A percentile compares a stretch with the other conserved stretches of the same genome.
Conservation (phyloP, 2,329 filamentous ascomycete species). For the Fusarium metavorans region DNA sequence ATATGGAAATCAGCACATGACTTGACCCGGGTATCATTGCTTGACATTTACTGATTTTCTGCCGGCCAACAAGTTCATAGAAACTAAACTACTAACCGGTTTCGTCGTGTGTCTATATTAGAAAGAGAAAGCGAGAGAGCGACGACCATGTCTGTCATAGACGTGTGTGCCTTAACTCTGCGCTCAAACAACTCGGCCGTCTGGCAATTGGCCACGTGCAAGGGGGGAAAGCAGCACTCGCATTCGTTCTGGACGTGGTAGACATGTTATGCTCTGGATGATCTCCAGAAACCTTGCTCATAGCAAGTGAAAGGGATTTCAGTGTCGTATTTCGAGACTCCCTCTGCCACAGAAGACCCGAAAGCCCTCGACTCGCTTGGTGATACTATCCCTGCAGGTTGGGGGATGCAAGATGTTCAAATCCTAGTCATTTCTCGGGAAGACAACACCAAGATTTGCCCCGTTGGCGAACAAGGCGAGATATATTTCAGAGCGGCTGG, state of each 20-base stretch:
- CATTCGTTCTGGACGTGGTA: no score
- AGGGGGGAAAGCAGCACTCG: no score
- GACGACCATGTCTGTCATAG: no score
- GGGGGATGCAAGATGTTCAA: slow-evolving; percentile 89
- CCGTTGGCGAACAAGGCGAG: slow-evolving; percentile 84
- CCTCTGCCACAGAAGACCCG: slow-evolving; percentile 72
- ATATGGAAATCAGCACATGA: background rate
- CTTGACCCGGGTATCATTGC: background rate
- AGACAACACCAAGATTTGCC: slow-evolving; percentile 76
- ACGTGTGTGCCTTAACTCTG: no score
- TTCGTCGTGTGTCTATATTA: background rate
- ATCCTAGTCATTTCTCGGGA: slow-evolving; percentile 84
- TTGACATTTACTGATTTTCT: background rate
- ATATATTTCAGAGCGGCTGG: slow-evolving; percentile 85
- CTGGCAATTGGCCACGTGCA: no score
- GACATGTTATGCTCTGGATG: no score
- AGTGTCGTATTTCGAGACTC: slow-evolving; percentile 85
- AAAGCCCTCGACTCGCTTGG: slow-evolving; percentile 54
- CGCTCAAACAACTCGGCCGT: no score
- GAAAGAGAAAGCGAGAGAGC: no score
- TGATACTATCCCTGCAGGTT: slow-evolving; percentile 84
- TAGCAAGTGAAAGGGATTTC: no score
- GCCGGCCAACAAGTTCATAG: background rate
- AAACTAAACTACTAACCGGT: background rate
- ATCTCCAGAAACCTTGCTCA: no score